Evolutionary conservation across 441 rosid genomes (phyloP).

Genomic region (Pelargonium fulgidum): DNA sequence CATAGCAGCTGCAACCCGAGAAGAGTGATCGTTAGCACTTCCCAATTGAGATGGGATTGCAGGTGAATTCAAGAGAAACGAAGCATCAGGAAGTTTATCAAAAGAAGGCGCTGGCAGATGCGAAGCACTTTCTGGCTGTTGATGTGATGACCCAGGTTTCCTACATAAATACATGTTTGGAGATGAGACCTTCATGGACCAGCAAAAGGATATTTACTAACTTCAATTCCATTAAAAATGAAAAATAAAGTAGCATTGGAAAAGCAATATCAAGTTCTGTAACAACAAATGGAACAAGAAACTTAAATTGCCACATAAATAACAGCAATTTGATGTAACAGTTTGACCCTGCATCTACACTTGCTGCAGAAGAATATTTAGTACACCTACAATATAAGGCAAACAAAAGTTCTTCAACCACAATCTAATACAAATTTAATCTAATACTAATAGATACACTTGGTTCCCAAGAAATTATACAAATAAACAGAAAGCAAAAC

Average conservation of each 20-base stretch:
- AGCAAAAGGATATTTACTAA: neutral
- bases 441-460: neutral
- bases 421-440: neutral
- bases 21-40: conserved; percentile 54
- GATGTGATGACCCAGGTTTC: conserved; percentile 20
- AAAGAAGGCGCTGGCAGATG: conserved; percentile 22
- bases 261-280: neutral
- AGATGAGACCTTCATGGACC: neutral
- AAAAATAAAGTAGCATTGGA: neutral
- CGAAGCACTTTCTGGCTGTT: conserved; percentile 19
- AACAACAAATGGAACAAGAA: neutral
- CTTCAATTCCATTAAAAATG: neutral
- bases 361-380: neutral
- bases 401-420: neutral
- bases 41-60: conserved; percentile 20
- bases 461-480: neutral
- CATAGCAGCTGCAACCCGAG: conserved; percentile 69
- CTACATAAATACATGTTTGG: conserved; percentile 21
- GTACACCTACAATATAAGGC: neutral
- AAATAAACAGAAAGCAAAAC: too few relatives aligned
- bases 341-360: neutral
- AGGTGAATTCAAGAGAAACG: conserved; percentile 54
- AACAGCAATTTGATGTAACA: neutral
- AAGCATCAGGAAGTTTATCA: conserved; percentile 74
- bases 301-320: neutral